Conservation (phyloP, 1,139 yeast genomes). For the Waltiozyma solani region DNA sequence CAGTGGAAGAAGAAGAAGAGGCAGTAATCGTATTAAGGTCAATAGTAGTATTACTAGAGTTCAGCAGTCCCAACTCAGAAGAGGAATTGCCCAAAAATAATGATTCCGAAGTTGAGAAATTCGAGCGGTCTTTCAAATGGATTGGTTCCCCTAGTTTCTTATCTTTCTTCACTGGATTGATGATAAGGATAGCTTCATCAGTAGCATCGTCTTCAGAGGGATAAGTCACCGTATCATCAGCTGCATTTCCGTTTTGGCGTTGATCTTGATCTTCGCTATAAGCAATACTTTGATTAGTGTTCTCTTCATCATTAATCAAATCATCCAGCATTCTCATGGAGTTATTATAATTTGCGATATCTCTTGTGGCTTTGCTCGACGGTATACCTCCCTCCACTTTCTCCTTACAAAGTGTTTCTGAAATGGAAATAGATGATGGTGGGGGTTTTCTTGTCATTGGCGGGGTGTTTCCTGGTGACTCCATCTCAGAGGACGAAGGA, state of each 20-base stretch:
- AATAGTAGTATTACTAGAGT: too few relatives aligned
- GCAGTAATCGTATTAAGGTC: too few relatives aligned
- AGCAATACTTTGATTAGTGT: slow-evolving; percentile 7
- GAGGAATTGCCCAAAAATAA: too few relatives aligned
- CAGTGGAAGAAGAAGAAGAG: slow-evolving; percentile 11
- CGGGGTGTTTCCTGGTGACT: slow-evolving; percentile 19
- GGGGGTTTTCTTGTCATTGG: slow-evolving; percentile 5
- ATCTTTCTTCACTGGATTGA: slow-evolving; percentile 11
- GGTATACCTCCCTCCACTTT: slow-evolving; percentile 18
- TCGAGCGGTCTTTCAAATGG: slow-evolving; percentile 11
- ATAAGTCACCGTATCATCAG: slow-evolving; percentile 5
- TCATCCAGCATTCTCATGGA: slow-evolving; percentile 20
- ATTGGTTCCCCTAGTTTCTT: slow-evolving; percentile 5
- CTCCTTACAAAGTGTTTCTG: too few relatives aligned
- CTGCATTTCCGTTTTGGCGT: slow-evolving; percentile 5
- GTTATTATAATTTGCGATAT: slow-evolving; percentile 20
- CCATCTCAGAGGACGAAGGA: slow-evolving; percentile 31
- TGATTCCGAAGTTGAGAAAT: slow-evolving; percentile 14
- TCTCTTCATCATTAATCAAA: slow-evolving; percentile 17
- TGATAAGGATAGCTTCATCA: slow-evolving; percentile 10
- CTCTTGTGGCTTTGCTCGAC: slow-evolving; percentile 16
- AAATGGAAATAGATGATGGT: too few relatives aligned
- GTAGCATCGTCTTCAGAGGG: slow-evolving; percentile 7
- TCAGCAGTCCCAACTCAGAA: too few relatives aligned
- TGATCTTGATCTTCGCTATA: slow-evolving; percentile 2